These are phyloP conservation scores for Gardenia jasminoides DNA, from an alignment of 257 asterid species.

Conservation along the genomic window DNA sequence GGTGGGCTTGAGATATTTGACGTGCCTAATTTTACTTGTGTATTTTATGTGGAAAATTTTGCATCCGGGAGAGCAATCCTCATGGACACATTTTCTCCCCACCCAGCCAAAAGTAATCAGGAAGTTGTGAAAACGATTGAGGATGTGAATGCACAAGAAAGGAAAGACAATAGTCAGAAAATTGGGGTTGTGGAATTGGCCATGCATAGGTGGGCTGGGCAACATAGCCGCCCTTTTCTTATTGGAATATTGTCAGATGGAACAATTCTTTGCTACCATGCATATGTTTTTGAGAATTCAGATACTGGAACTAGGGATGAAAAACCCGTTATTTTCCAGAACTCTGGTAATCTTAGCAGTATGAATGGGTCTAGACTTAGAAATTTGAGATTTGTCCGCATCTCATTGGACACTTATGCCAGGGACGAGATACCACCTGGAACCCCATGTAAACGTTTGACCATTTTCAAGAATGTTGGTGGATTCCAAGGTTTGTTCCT, in stretches of 20 bases:
- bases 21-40: slow-evolving; percentile 77
- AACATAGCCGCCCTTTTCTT: slow-evolving; percentile 79
- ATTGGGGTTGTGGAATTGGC: slow-evolving; percentile 82
- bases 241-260: slow-evolving; percentile 91
- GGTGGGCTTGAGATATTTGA: slow-evolving; percentile 87
- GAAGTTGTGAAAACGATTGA: slow-evolving; percentile 39
- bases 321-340: slow-evolving; percentile 39
- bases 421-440: slow-evolving; percentile 78
- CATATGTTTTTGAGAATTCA: slow-evolving; percentile 68
- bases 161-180: slow-evolving; percentile 59
- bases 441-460: slow-evolving; percentile 56
- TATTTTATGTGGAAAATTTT: slow-evolving; percentile 69
- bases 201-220: slow-evolving; percentile 85
- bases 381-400: slow-evolving; percentile 79
- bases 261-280: slow-evolving; percentile 89
- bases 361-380: slow-evolving; percentile 76
- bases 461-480: slow-evolving; percentile 79
- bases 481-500: slow-evolving; percentile 87
- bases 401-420: slow-evolving; percentile 64
- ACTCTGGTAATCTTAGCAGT: slow-evolving; percentile 39
- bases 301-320: slow-evolving; percentile 63
- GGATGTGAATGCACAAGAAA: slow-evolving; percentile 49
- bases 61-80: slow-evolving; percentile 73
- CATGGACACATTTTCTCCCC: slow-evolving; percentile 56
- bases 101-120: slow-evolving; percentile 36